A percentile compares a stretch with the other conserved stretches of the same genome.
Evolutionary conservation across 1,139 yeast species (phyloP).

Genomic region (Scheffersomyces cryptocercus): DNA sequence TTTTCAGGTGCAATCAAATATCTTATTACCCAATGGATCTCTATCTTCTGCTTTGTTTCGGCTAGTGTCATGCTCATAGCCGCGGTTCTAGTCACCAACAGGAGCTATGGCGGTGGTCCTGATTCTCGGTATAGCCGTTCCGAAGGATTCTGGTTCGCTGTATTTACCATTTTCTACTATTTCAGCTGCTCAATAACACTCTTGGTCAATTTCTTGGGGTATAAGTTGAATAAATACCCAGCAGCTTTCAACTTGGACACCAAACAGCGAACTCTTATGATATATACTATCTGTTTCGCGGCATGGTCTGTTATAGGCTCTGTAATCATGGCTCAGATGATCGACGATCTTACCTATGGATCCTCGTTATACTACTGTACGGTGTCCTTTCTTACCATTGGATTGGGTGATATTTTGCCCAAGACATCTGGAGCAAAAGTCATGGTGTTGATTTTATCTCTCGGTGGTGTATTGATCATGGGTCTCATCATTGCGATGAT

Average conservation of each 20-base stretch:
- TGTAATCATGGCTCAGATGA: slow-evolving; percentile 39
- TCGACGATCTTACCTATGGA: slow-evolving; percentile 49
- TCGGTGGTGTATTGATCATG: slow-evolving; percentile 67
- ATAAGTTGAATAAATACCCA: slow-evolving; percentile 57
- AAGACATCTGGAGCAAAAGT: slow-evolving; percentile 52
- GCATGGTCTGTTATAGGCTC: slow-evolving; percentile 75
- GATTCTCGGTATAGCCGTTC: slow-evolving; percentile 31
- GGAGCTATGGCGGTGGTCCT: slow-evolving; percentile 11
- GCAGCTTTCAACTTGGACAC: slow-evolving; percentile 65
- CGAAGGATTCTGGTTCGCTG: slow-evolving; percentile 80
- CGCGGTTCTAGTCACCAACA: slow-evolving; percentile 41
- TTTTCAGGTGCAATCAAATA: slow-evolving; percentile 62
- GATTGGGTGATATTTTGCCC: slow-evolving; percentile 75
- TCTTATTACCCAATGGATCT: slow-evolving; percentile 56
- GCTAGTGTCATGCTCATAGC: slow-evolving; percentile 56
- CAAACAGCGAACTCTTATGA: slow-evolving; percentile 71
- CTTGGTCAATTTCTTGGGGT: slow-evolving; percentile 62
- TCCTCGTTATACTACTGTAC: slow-evolving; percentile 68
- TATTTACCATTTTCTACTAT: slow-evolving; percentile 62
- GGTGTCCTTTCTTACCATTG: slow-evolving; percentile 74
- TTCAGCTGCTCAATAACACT: slow-evolving; percentile 54
- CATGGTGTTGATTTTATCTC: slow-evolving; percentile 59
- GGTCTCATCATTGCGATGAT: slow-evolving; percentile 75
- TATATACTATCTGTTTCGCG: slow-evolving; percentile 64
- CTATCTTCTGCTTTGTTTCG: slow-evolving; percentile 62